Evolutionary conservation across 2,329 filamentous ascomycete genomes (phyloP).

Genomic region (Aureobasidium sp.): DNA sequence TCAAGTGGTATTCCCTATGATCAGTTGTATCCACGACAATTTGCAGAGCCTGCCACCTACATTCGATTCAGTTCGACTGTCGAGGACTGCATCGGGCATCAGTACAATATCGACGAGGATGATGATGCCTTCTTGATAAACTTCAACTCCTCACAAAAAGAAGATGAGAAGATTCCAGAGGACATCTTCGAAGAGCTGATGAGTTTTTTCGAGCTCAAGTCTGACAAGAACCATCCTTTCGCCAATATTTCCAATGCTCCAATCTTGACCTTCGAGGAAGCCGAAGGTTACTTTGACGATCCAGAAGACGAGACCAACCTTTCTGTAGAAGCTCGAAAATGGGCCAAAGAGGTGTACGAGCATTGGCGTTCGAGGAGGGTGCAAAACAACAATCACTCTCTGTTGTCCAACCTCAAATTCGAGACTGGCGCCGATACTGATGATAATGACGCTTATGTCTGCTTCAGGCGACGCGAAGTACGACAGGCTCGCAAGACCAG

Average conservation of each 20-base stretch:
- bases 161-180: conserved; percentile 63
- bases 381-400: conserved; percentile 58
- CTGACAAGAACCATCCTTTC: conserved; percentile 75
- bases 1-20: conserved; percentile 71
- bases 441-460: conserved; percentile 94
- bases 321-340: conserved; percentile 47
- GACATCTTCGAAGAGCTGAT: conserved; percentile 92
- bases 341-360: conserved; percentile 75
- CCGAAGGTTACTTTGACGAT: conserved; percentile 57
- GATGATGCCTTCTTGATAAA: conserved; percentile 78
- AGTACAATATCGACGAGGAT: conserved; percentile 91
- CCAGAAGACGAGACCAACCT: conserved; percentile 38
- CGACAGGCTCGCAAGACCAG: conserved; percentile 92
- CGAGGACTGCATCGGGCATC: conserved; percentile 83
- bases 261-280: conserved; percentile 51
- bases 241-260: conserved; percentile 84
- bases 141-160: conserved; percentile 67
- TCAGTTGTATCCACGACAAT: conserved; percentile 71
- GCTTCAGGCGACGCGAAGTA: conserved; percentile 90
- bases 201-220: conserved; percentile 88
- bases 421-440: conserved; percentile 92
- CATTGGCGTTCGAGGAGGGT: conserved; percentile 75
- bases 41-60: conserved; percentile 82
- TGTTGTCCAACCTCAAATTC: conserved; percentile 80
- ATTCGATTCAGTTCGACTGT: conserved; percentile 98